These are phyloP conservation scores for Phialophora macrospora DNA, from an alignment of 2,329 filamentous ascomycete genomes.

Conservation along the genomic window DNA sequence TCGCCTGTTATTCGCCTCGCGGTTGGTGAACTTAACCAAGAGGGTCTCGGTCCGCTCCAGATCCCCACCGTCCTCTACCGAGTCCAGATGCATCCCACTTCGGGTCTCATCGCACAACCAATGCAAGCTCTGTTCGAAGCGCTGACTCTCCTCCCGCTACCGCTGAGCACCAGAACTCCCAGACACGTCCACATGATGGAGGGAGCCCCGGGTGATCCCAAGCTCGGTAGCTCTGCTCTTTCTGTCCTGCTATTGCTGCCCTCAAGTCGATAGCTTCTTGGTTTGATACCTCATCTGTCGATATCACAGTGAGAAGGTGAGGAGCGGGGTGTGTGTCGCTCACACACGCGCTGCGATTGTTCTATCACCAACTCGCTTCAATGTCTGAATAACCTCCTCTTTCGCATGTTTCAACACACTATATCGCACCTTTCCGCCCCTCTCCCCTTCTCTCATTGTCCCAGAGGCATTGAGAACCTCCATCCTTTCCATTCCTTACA, in stretches of 20 bases:
- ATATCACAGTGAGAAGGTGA: constrained; percentile 33
- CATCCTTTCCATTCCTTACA: constrained; percentile 29
- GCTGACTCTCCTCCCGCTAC: constrained; percentile 31
- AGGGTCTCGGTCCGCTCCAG: constrained; percentile 34
- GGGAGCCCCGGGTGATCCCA: constrained; percentile 1
- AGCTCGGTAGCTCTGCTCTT: constrained; percentile 17
- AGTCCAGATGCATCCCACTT: constrained; percentile 18
- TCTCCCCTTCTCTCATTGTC: constrained; percentile 13
- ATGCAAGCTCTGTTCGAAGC: constrained; percentile 34
- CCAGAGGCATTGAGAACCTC: constrained; percentile 27
- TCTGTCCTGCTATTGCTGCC: constrained; percentile 28
- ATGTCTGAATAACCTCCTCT: constrained; percentile 5
- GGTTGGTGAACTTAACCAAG: constrained; percentile 12
- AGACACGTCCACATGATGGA: constrained; percentile 12
- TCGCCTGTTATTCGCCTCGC: constrained; percentile 6
- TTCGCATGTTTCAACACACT: constrained; percentile 20
- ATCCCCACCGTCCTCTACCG: constrained; percentile 16
- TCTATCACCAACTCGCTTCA: constrained; percentile 13
- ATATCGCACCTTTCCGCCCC: constrained; percentile 31
- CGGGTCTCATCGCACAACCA: constrained; percentile 27
- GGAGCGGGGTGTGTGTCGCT: constrained; percentile 29
- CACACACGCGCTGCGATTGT: constrained; percentile 26
- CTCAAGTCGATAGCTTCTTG: constrained; percentile 20
- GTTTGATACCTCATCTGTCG: constrained; percentile 16
- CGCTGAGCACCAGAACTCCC: constrained; percentile 13